Conservation (phyloP, 257 asterid species). For the Handroanthus guayacan region DNA sequence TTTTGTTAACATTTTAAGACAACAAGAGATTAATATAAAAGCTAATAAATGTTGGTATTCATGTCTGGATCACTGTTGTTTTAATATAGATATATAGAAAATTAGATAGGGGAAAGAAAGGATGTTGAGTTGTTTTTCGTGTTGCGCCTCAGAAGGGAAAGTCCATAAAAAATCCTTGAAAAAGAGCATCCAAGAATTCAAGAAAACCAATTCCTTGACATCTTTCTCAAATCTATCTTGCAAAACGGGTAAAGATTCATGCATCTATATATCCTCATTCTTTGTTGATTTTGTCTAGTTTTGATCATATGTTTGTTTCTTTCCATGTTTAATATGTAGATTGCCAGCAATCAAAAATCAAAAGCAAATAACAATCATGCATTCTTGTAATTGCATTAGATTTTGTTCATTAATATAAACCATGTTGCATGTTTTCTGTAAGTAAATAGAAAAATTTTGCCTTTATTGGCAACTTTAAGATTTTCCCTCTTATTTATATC, state of each 20-base stretch:
- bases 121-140: conserved; percentile 66
- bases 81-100: no score
- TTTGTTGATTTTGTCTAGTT: neutral
- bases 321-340: neutral
- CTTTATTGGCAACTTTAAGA: no score
- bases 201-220: conserved; percentile 41
- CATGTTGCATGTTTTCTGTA: no score
- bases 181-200: conserved; percentile 50
- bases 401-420: no score
- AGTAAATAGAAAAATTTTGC: no score
- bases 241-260: conserved; percentile 47
- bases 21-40: neutral
- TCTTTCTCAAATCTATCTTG: conserved; percentile 51
- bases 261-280: neutral
- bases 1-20: neutral
- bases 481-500: no score
- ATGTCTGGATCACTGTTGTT: neutral
- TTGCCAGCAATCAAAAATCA: no score
- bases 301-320: neutral
- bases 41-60: no score
- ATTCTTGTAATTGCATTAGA: no score
- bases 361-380: no score
- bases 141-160: conserved; percentile 55
- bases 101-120: neutral
- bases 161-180: conserved; percentile 41